These are phyloP conservation scores for Pseudisothecium myosuroides DNA, from an alignment of 225 moss, liverwort and hornwort genomes.

Conservation along the genomic window DNA sequence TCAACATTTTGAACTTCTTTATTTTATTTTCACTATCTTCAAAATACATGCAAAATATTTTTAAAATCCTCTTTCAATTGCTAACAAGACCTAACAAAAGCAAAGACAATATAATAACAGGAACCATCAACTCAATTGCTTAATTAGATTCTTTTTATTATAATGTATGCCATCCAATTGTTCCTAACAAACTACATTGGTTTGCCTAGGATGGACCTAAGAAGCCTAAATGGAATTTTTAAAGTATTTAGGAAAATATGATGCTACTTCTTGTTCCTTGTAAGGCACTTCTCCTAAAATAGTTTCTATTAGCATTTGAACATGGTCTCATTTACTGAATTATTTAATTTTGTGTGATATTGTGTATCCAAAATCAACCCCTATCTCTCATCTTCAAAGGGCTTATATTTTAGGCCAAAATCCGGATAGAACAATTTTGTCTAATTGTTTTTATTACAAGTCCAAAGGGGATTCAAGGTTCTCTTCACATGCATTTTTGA, in stretches of 20 bases:
- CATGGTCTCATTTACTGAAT: no score
- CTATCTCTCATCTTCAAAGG: accelerated
- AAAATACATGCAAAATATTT: not conserved
- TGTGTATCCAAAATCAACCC: not conserved
- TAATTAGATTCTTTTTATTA: accelerated
- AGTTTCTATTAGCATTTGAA: not conserved
- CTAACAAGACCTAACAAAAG: not conserved
- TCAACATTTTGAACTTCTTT: not conserved
- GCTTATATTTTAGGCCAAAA: not conserved
- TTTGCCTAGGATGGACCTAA: accelerated
- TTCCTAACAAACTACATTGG: accelerated
- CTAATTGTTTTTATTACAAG: not conserved
- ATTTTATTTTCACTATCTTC: not conserved
- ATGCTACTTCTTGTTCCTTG: no score
- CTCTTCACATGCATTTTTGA: not conserved
- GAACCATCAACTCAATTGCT: not conserved
- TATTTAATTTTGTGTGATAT: not conserved
- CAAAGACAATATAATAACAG: not conserved
- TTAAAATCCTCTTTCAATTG: not conserved
- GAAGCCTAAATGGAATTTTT: not conserved
- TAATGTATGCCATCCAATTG: not conserved
- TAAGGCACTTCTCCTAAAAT: not conserved
- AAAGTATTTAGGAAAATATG: no score
- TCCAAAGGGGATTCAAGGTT: not conserved
- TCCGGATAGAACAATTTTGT: not conserved